Evolutionary conservation across 306 rosid genomes (phyloP), one percentile per base, ranked within the genome.

Genomic region (Trifolium fragiferum): DNA sequence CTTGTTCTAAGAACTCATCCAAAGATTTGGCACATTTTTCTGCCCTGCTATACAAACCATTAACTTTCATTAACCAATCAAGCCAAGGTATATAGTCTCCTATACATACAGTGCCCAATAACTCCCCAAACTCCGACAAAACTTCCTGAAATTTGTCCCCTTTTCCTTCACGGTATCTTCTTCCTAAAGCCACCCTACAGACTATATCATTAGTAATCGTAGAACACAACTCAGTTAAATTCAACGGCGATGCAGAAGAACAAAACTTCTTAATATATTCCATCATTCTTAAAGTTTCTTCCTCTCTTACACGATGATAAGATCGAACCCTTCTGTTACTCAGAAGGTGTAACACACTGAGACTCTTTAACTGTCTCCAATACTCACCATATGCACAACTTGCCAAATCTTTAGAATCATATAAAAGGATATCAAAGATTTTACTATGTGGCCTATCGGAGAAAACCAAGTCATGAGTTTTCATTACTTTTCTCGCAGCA

Each of bases 61-160:
- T 53, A 38, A 75, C 21, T 19, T 75, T 54, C 7, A 57, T 14
- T 35, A 75, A 53, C 79, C 79, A 75, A 65, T 44, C 62, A 66
- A 75, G 79, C 72, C 79, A 75, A 50, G 73, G 79, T 37, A 75
- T 55, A 38, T 37, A 75, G 2, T 66, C 57, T 54, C 79, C 79
- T 6, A 75, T 7, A n/a, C 15, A 15, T 8, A 75, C 3, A n/a
- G 15, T 12, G 4, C 73, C 79, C 38, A 75, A 7, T 14, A 75
- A 75, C 73, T 51, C 54, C 0, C 1, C 58, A 37, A 65, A 53
- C n/a, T 75, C 79, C 57, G 14, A 10, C 44, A 75, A 10, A 6
- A 75, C 20, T 33, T 51, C 9, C 21, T 51, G 62, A 44, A 79
- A 66, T 50, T 20, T 50, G 2, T 2, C 43, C 63, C 74, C 82